Evolutionary conservation across 2,329 filamentous ascomycete species (phyloP), one percentile per base, ranked within the genome.

Genomic region (Xylariales sp.): DNA sequence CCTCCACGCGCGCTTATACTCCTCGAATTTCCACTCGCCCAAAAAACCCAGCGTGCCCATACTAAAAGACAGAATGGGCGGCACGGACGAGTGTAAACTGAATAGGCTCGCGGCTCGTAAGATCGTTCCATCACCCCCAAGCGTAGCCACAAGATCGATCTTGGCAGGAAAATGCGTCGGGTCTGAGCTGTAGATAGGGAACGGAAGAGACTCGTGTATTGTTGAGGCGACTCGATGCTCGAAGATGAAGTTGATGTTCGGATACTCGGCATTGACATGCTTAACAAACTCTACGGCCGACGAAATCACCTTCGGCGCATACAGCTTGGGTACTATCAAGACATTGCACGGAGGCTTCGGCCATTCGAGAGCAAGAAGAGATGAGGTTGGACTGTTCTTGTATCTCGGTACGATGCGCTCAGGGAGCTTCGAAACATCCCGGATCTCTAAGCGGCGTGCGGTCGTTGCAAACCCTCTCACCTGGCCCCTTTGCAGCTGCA

Each of bases 1-100:
- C 36, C 88, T 74, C 68, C 94, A 95, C 0, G 93, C 93, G 36
- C 87, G 78, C 65, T 95, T 95, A 67, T 94, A 88, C 55, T 97
- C 90, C 5, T 74, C 73, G 59, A 97, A 97, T 55, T 93, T 94
- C 90, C 91, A 98, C 64, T 97, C 91, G 12, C 91, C 90, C 6
- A 98, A 68, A 52, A 98, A 98, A 0, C 93, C 93, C 1, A 98
- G 70, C 0, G 91, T 94, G 5, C 93, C 93, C 88, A 98, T 96
- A 59, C 89, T 95, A 59, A 98, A 98, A 2, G 88, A 89, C 6
- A 98, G 71, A 24, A 98, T 86, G 0, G 93, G 93, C 0, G 93
- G 93, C 0, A 98, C 91, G 31, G 81, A 80, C 2, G 77, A 73
- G 32, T 86, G 82, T 27, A 87, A 84, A 45, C 88, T 88, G 66